Conservation (phyloP, 2,329 filamentous ascomycete genomes). For the Fusarium nanum region DNA sequence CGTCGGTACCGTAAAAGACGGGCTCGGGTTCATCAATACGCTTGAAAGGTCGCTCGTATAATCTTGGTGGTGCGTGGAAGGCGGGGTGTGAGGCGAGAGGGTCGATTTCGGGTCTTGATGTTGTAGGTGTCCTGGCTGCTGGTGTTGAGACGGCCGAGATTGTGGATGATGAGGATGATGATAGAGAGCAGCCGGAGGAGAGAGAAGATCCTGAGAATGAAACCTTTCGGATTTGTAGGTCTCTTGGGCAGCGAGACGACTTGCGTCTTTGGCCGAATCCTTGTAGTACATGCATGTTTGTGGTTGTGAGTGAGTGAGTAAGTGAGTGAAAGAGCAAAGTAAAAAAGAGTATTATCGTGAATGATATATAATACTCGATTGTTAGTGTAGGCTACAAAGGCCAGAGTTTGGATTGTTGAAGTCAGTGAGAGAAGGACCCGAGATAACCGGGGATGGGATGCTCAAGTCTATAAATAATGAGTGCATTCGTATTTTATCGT, state of each 20-base stretch:
- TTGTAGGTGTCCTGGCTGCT: slow-evolving; percentile 41
- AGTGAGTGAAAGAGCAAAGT: not conserved
- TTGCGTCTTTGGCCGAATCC: slow-evolving; percentile 54
- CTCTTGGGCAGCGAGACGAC: slow-evolving; percentile 49
- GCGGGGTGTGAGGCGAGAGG: slow-evolving; percentile 52
- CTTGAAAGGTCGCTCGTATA: slow-evolving; percentile 53
- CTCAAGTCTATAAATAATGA: slow-evolving; percentile 42
- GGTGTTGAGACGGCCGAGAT: slow-evolving; percentile 38
- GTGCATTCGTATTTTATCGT: slow-evolving; percentile 26
- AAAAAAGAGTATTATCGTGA: slow-evolving; percentile 16
- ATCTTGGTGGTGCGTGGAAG: slow-evolving; percentile 52
- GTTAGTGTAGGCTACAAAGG: slow-evolving; percentile 21
- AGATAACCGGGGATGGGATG: slow-evolving; percentile 33
- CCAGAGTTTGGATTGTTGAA: slow-evolving; percentile 27
- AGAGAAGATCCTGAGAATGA: slow-evolving; percentile 56
- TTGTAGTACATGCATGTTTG: slow-evolving; percentile 53
- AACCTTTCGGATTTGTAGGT: slow-evolving; percentile 56
- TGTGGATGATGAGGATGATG: slow-evolving; percentile 50
- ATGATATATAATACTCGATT: slow-evolving; percentile 32
- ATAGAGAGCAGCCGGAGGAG: slow-evolving; percentile 52
- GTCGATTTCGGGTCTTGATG: slow-evolving; percentile 47
- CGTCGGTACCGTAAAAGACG: slow-evolving; percentile 44
- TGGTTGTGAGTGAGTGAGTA: slow-evolving; percentile 18
- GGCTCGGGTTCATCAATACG: slow-evolving; percentile 43
- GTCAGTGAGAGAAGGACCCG: not conserved